phyloP scores from a whole-genome alignment of 108 stramenopile genomes.

The Chaetoceros tenuissimus region DNA sequence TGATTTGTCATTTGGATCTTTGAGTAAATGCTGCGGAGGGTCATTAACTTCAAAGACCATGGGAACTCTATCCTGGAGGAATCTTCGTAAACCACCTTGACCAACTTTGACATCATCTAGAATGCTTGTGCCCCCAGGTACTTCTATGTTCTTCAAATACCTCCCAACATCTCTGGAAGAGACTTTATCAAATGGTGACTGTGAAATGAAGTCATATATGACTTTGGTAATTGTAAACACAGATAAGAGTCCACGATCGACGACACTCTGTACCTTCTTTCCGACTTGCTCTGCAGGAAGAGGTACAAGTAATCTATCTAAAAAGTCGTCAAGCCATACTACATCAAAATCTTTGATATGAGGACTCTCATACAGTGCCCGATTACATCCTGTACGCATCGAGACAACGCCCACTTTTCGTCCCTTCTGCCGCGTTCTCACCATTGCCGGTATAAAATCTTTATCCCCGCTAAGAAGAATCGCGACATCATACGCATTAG shows the following conservation, averaged over 20 bases:
- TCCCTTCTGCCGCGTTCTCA: conserved; percentile 73
- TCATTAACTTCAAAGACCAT: conserved; percentile 26
- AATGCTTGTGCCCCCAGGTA: conserved; percentile 37
- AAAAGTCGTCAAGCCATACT: conserved; percentile 63
- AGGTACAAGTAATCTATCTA: conserved; percentile 51
- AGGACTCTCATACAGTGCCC: conserved; percentile 52
- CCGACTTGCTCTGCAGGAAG: conserved; percentile 18
- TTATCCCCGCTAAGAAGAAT: conserved; percentile 75
- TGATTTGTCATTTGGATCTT: conserved; percentile 16
- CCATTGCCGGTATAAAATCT: conserved; percentile 83
- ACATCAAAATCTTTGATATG: conserved; percentile 68
- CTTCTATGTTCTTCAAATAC: conserved; percentile 44
- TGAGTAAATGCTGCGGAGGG: neutral
- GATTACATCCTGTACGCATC: conserved; percentile 51
- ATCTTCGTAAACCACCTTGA: conserved; percentile 50
- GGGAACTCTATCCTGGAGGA: conserved; percentile 27
- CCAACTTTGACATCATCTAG: conserved; percentile 55
- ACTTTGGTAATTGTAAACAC: conserved; percentile 49
- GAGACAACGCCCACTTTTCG: conserved; percentile 62
- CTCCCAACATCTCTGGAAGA: conserved; percentile 59
- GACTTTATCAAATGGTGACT: conserved; percentile 33
- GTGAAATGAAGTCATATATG: conserved; percentile 51
- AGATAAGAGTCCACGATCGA: conserved; percentile 17
- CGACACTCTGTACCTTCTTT: conserved; percentile 23
- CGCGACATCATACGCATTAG: conserved; percentile 82